A percentile compares a stretch with the other conserved stretches of the same genome.
Conservation (phyloP, 352 stramenopile species). For the Aphanomyces invadans region DNA sequence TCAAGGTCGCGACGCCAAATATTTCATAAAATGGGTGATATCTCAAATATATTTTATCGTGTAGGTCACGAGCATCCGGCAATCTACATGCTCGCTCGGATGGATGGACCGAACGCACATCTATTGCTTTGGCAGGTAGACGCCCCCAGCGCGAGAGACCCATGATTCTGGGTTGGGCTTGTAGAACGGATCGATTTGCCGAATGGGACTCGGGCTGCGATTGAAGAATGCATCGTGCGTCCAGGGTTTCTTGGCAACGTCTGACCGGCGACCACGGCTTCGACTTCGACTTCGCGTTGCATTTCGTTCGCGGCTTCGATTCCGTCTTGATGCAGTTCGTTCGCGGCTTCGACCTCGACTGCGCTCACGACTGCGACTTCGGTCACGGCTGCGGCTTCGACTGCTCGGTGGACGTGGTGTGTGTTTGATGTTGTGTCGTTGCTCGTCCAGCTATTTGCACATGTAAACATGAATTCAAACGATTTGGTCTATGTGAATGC, state of each 20-base stretch:
- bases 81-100: too few species aligned
- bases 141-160: slow-evolving; percentile 67
- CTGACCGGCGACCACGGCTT: slow-evolving; percentile 26
- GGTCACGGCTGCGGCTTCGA: slow-evolving; percentile 20
- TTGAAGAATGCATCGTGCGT: slow-evolving; percentile 64
- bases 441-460: slow-evolving; percentile 39
- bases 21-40: too few species aligned
- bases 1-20: too few species aligned
- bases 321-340: slow-evolving; percentile 26
- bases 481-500: not conserved
- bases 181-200: slow-evolving; percentile 54
- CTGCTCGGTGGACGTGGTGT: not conserved
- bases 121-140: slow-evolving; percentile 48
- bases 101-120: too few species aligned
- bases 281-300: slow-evolving; percentile 22
- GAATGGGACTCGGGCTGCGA: slow-evolving; percentile 62
- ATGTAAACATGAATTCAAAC: not conserved
- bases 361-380: not conserved
- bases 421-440: slow-evolving; percentile 17
- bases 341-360: slow-evolving; percentile 24
- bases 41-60: too few species aligned
- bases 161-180: slow-evolving; percentile 54
- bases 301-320: slow-evolving; percentile 27
- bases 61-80: too few species aligned
- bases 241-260: slow-evolving; percentile 41